Percentiles rank a stretch among this genome's conserved stretches.
phyloP scores from a whole-genome alignment of 2,329 filamentous ascomycete genomes.

The Grosmannia clavigera region DNA sequence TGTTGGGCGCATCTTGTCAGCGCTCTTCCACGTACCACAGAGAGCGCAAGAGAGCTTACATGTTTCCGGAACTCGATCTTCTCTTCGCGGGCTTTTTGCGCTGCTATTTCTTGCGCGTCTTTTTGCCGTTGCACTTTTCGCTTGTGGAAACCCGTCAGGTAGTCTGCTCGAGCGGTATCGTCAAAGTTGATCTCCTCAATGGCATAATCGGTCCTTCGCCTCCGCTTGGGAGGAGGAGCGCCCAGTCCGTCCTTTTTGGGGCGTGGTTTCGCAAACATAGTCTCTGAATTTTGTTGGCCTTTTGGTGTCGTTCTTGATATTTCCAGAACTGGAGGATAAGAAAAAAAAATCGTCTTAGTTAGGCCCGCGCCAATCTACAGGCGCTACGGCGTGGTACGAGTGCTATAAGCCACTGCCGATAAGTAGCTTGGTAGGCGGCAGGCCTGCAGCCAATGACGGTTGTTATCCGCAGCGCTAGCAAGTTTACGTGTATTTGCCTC shows the following conservation, averaged over 20 bases:
- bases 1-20: not conserved
- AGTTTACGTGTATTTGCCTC: conserved; percentile 1
- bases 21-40: no score
- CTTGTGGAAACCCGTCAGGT: conserved; percentile 92
- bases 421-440: not conserved
- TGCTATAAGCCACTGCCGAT: not conserved
- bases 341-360: not conserved
- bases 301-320: not conserved
- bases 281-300: not conserved
- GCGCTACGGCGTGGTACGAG: not conserved
- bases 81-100: conserved; percentile 65
- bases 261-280: conserved; percentile 42
- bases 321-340: not conserved
- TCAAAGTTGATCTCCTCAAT: conserved; percentile 84
- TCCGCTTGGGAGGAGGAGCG: conserved; percentile 43
- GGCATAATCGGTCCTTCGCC: conserved; percentile 45
- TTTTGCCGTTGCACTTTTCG: conserved; percentile 79
- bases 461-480: not conserved
- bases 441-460: not conserved
- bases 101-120: conserved; percentile 69
- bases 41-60: conserved; percentile 24
- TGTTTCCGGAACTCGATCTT: conserved; percentile 61
- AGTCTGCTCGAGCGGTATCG: conserved; percentile 65
- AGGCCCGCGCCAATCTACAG: not conserved
- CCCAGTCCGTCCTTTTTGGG: conserved; percentile 41